Percentiles rank a stretch among this genome's conserved stretches.
Conservation (phyloP, 208 protist species). For the Crithidia fasciculata region DNA sequence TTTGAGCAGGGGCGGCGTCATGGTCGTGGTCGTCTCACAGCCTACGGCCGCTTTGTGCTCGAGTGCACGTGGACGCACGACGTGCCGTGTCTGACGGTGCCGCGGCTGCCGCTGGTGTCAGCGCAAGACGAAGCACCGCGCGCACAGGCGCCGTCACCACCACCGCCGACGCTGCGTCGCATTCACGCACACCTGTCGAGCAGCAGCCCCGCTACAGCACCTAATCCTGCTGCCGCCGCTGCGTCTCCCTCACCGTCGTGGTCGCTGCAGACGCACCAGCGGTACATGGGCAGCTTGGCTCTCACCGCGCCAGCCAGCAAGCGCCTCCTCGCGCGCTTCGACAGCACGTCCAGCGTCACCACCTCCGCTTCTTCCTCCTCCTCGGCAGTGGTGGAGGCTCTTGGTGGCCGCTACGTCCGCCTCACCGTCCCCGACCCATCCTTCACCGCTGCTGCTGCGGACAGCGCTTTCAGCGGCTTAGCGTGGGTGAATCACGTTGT, state of each 20-base stretch:
- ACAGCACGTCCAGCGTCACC: background rate
- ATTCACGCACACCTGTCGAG: conserved; percentile 16
- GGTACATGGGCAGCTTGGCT: conserved; percentile 37
- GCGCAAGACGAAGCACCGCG: background rate
- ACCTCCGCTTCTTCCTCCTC: background rate
- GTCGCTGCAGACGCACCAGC: conserved; percentile 8
- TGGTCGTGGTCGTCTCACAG: conserved; percentile 55
- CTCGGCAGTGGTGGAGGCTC: background rate
- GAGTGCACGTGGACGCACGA: conserved; percentile 62
- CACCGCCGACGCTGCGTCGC: conserved; percentile 24
- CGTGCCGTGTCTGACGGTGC: conserved; percentile 34
- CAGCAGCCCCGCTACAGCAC: background rate
- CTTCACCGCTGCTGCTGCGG: background rate
- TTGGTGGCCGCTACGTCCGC: conserved; percentile 19
- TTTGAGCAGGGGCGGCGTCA: conserved; percentile 50
- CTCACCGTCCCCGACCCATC: conserved; percentile 11
- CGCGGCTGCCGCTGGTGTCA: background rate
- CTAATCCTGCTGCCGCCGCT: background rate
- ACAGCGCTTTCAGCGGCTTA: conserved; percentile 22
- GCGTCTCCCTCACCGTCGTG: background rate
- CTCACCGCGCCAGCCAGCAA: conserved; percentile 14
- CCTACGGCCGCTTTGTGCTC: conserved; percentile 49
- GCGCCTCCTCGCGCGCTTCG: conserved; percentile 13
- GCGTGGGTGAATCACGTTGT: conserved; percentile 27
- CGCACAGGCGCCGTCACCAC: background rate